Evolutionary conservation across 306 rosid genomes (phyloP).

Genomic region (Cicer judaicum): DNA sequence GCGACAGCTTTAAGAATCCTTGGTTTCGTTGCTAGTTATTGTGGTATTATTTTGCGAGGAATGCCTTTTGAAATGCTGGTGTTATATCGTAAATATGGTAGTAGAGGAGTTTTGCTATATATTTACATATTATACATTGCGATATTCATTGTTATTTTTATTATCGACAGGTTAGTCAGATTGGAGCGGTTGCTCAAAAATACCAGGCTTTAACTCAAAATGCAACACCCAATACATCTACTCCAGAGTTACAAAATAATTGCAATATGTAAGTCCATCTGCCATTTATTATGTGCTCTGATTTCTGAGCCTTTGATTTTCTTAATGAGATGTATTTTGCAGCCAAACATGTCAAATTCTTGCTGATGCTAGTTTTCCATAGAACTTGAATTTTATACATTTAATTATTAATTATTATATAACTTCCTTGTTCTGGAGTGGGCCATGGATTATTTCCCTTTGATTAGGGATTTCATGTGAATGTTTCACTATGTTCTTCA

Average conservation of each 20-base stretch:
- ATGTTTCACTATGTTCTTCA: slow-evolving; percentile 2
- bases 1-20: slow-evolving; percentile 8
- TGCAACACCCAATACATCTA: slow-evolving; percentile 82
- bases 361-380: slow-evolving; percentile 8
- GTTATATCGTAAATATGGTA: slow-evolving; percentile 11
- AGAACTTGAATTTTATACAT: not conserved
- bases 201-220: slow-evolving; percentile 93
- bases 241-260: slow-evolving; percentile 90
- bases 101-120: not conserved
- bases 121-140: slow-evolving; percentile 23
- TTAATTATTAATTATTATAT: slow-evolving; percentile 9
- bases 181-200: slow-evolving; percentile 94
- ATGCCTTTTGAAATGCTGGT: slow-evolving; percentile 23
- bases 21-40: slow-evolving; percentile 22
- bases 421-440: slow-evolving; percentile 3
- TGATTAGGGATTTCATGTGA: slow-evolving; percentile 14
- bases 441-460: slow-evolving; percentile 29
- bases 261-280: slow-evolving; percentile 79
- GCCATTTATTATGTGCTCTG: not conserved
- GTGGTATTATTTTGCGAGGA: slow-evolving; percentile 22
- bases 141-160: slow-evolving; percentile 18
- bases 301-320: slow-evolving; percentile 27
- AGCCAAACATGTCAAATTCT: slow-evolving; percentile 20
- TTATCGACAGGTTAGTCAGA: slow-evolving; percentile 82
- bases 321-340: slow-evolving; percentile 7